Conservation (phyloP, 1,139 yeast species). For the Debaryomyces singareniensis region DNA sequence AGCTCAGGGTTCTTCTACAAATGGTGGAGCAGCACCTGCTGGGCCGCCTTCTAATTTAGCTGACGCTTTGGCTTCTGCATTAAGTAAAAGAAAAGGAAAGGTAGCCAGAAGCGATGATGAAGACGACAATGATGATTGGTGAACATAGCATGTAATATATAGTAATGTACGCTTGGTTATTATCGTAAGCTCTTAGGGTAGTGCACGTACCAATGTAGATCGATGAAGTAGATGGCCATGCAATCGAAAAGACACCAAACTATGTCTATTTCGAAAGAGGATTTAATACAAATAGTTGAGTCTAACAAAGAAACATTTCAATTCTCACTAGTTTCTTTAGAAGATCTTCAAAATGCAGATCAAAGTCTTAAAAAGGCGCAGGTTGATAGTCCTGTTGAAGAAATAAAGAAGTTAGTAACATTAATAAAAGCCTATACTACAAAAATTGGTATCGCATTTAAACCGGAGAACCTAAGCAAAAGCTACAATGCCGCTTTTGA, state of each 20-base stretch:
- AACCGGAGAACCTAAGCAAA: constrained; percentile 43
- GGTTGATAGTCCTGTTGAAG: constrained; percentile 44
- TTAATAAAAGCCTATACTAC: constrained; percentile 74
- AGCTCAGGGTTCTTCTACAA: constrained; percentile 17
- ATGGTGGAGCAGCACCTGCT: constrained; percentile 26
- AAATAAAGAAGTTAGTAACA: constrained; percentile 50
- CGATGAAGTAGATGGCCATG: too few species aligned
- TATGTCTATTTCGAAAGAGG: background rate
- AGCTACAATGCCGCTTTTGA: constrained; percentile 44
- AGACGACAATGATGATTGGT: constrained; percentile 53
- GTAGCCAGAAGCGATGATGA: constrained; percentile 85
- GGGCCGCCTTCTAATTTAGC: constrained; percentile 63
- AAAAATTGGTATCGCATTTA: constrained; percentile 69
- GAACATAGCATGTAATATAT: constrained; percentile 1
- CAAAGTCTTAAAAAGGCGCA: constrained; percentile 24
- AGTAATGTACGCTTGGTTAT: too few species aligned
- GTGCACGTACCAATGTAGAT: too few species aligned
- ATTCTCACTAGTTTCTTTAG: constrained; percentile 21
- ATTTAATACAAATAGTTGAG: constrained; percentile 16
- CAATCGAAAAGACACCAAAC: too few species aligned
- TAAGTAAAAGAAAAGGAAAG: constrained; percentile 73
- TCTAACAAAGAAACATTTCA: constrained; percentile 31
- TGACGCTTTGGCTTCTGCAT: constrained; percentile 83
- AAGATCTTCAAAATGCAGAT: constrained; percentile 4
- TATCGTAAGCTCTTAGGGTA: too few species aligned